Base-by-base conservation (phyloP, 371 early-diverging fungal genomes). In the Thermomucor indicae-seudaticae region DNA sequence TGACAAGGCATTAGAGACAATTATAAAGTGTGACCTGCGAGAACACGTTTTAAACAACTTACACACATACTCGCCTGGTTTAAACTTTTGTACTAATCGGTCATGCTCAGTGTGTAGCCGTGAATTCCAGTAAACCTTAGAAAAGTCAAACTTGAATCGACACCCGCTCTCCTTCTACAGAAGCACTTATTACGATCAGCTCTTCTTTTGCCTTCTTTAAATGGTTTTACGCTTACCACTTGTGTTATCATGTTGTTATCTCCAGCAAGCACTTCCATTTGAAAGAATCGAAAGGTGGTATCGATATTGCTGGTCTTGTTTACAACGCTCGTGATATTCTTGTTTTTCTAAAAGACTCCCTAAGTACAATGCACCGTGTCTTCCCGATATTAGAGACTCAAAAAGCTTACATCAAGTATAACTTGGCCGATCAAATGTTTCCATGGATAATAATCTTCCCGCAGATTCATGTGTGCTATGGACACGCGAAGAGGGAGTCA, bases 71-170 rank as follows among this genome's bases (percentile, higher is more conserved):
- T 91, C 88, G 4, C 81, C 85, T n/a, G 62, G 55, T 27, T 80
- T 67, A 61, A 98, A 97, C 43, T 64, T 51, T 20, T 78, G 71
- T 31, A 95, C 84, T 24, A 99, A 64, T n/a, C 97, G 83, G 27
- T 90, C 88, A 57, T 99, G 98, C 58, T 99, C 99, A 0, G 84
- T 80, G 53, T 97, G 97, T 31, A 99, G 84, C 29, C 99, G 84
- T 10, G 98, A 97, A 76, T 99, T 99, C 99, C 99, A 99, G 68
- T 99, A 99, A 4, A 99, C 99, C 56, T 91, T 86, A 14, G 96
- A 91, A 55, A 95, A 98, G 60, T 98, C 97, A 55, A 99, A 93
- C 46, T 80, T 74, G 73, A 98, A 98, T 43, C 65, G 72, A 65
- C 97, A 96, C 5, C 84, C 88, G 60, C 90, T 89, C 64, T 99